phyloP scores from a whole-genome alignment of 352 stramenopile species.

The Vaucheria bursata region DNA sequence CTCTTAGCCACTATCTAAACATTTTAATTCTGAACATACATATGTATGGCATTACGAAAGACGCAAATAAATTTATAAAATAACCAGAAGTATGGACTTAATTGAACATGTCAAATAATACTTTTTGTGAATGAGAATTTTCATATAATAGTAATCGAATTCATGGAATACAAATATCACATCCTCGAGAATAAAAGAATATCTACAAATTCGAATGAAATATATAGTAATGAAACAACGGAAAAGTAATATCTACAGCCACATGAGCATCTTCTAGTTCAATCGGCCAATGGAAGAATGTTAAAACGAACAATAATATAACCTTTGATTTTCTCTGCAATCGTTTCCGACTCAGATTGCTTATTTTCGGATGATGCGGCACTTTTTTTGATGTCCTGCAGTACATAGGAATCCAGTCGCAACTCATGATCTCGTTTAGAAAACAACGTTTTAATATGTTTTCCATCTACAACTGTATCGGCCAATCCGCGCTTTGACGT shows the following conservation, averaged over 20 bases:
- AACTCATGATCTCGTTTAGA: background rate
- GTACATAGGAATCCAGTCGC: background rate
- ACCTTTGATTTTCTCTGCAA: background rate
- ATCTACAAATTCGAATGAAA: too few relatives aligned
- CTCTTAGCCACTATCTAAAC: too few relatives aligned
- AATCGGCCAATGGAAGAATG: background rate
- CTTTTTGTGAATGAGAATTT: too few relatives aligned
- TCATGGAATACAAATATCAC: too few relatives aligned
- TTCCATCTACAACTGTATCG: slow-evolving; percentile 32
- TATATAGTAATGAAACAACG: background rate
- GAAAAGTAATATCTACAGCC: background rate
- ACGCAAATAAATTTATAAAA: too few relatives aligned
- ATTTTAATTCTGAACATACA: too few relatives aligned
- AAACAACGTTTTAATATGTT: background rate
- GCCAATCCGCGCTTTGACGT: slow-evolving; percentile 33
- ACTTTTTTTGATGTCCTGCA: too few relatives aligned
- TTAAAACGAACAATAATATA: background rate
- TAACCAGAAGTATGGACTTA: too few relatives aligned
- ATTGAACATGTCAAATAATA: too few relatives aligned
- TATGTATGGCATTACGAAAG: too few relatives aligned
- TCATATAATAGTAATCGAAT: too few relatives aligned
- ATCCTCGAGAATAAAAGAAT: too few relatives aligned
- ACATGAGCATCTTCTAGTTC: background rate
- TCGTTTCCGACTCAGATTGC: background rate
- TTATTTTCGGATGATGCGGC: background rate